Base-by-base conservation (phyloP, 192 early-diverging fungal genomes). In the Dimargaris cristalligena region DNA sequence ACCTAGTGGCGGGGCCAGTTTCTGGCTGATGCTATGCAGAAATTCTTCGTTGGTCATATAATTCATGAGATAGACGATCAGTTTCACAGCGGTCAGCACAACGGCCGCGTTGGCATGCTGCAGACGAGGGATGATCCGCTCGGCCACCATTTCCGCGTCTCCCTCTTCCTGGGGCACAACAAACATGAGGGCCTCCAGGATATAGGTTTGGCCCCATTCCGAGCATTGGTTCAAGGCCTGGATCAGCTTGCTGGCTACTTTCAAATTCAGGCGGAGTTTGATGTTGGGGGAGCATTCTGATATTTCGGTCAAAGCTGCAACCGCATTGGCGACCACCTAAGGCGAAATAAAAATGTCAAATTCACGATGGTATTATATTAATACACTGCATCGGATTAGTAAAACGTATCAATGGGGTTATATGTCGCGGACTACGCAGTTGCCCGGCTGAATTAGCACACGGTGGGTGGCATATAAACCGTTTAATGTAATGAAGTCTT, bases 151-250 rank as follows among this genome's bases (percentile, higher is more conserved):
- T 63, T 96, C 92, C 9, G 94, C 95, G 65, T 96, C 91, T 3
- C 77, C 77, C 0, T 77, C 62, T 52, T 89, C 89, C 73, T 92
- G 87, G 41, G 92, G 92, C 0, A 89, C 83, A 56, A 89, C 85
- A 52, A 84, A 87, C 80, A 94, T 88, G 30, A 99, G 75, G 4
- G 91, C 83, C 61, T 94, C 91, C 38, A 96, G 71, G 45, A 96
- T 90, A 66, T 93, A 96, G 2, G 86, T 86, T 74, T 96, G 93
- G 13, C 88, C 88, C 93, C 93, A 99, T 86, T 99, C 95, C 49
- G 89, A 89, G 71, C 89, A 95, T 72, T 99, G 91, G 67, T 97
- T 91, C 61, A 99, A 62, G 0, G 91, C 94, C 6, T 90, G 81
- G 31, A 93, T 78, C 34, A 99, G 74, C 75, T 94, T 94, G 74